phyloP scores from a whole-genome alignment of 305 asterid species.

The Fraxinus sp. region DNA sequence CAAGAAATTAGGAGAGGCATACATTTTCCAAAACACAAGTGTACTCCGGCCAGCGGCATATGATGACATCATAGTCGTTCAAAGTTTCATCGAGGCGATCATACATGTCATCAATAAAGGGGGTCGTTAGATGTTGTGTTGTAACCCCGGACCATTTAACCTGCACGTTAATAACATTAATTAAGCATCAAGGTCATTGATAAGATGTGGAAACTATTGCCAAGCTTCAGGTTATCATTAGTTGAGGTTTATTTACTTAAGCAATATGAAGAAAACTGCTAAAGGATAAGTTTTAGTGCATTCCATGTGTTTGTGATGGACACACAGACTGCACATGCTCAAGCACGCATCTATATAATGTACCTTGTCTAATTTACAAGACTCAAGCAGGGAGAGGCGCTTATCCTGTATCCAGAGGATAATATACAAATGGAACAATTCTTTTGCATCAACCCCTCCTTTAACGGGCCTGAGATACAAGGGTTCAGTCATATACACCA shows the following conservation, averaged over 20 bases:
- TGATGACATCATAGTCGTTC: slow-evolving; percentile 50
- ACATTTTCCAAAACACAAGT: slow-evolving; percentile 51
- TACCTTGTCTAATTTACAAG: slow-evolving; percentile 58
- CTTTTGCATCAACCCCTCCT: slow-evolving; percentile 60
- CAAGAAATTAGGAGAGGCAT: slow-evolving; percentile 15
- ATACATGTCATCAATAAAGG: slow-evolving; percentile 55
- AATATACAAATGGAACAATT: slow-evolving; percentile 52
- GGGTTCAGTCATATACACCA: not conserved
- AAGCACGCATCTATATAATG: not conserved
- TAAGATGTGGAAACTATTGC: not conserved
- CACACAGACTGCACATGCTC: not conserved
- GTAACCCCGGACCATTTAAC: slow-evolving; percentile 58
- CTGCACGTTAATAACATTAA: slow-evolving; percentile 26
- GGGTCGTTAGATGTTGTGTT: slow-evolving; percentile 52
- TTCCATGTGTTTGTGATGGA: not conserved
- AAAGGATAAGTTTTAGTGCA: not conserved
- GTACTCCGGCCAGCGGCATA: slow-evolving; percentile 58
- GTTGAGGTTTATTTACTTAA: not conserved
- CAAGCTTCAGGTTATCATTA: not conserved
- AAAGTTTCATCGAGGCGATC: slow-evolving; percentile 46
- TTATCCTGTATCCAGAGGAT: slow-evolving; percentile 55
- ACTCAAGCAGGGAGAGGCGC: slow-evolving; percentile 46
- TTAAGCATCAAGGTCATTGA: not conserved
- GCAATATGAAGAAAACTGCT: not conserved
- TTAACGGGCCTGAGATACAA: slow-evolving; percentile 41